Evolutionary conservation across 139 green algal species (phyloP), one percentile per base, ranked within the genome.

Genomic region (Chlamydomonas schloesseri): DNA sequence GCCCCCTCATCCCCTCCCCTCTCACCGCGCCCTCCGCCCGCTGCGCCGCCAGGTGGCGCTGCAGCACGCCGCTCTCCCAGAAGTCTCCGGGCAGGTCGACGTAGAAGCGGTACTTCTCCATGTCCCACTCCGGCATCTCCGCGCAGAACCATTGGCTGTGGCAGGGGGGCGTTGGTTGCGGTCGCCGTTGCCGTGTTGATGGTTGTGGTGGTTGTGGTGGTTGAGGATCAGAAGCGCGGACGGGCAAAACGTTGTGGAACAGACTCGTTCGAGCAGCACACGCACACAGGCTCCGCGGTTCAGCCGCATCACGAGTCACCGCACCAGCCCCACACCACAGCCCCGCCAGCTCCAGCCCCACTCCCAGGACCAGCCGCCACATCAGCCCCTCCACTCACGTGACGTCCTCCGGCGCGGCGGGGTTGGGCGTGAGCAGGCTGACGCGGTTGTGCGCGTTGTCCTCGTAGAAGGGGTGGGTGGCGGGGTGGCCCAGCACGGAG

Each of bases 91-190:
- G 90, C 67, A 96, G 90, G 90, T 94, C 91, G 20, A 93, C 82
- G 74, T 95, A 95, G 90, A 94, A 95, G 47, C 91, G 89, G 84
- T 94, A 93, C 88, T 96, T 96, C 86, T 96, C 93, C 93, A 96
- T 96, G 88, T 92, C 87, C 92, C 92, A 95, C 87, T 96, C 92
- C 0, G 92, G 91, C 91, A 93, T 90, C 87, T 93, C 91, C 4
- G 87, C 82, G 71, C 74, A 90, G 64, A 91, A 95, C 91, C 92
- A 94, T 47, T 93, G 89, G 13, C 85, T 93, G 88, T 78, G 53
- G 78, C 42, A n/a, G n/a, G n/a, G n/a, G n/a, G n/a, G n/a, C n/a
- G n/a, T 28, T 2, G 73, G 29, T n/a, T n/a, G n/a, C n/a, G n/a
- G n/a, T n/a, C n/a, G n/a, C n/a, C n/a, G n/a, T n/a, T n/a, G n/a